Conservation (phyloP, 768 basidiomycete genomes). For the Suillus clintonianus region DNA sequence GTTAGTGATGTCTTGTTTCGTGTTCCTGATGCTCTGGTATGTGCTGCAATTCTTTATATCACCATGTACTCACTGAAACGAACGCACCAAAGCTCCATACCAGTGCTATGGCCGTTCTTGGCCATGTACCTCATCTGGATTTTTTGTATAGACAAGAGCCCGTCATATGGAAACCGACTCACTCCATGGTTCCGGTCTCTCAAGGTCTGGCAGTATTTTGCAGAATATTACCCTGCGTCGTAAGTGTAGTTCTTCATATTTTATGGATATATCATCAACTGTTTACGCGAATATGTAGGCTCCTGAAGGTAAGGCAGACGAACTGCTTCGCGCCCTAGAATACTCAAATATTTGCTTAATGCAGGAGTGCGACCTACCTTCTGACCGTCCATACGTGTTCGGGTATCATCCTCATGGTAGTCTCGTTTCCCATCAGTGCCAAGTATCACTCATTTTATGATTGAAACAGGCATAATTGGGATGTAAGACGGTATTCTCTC, state of each 20-base stretch:
- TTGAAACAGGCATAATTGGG: slow-evolving; percentile 85
- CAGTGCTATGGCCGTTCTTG: slow-evolving; percentile 85
- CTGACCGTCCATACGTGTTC: slow-evolving; percentile 93
- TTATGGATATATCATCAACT: background rate
- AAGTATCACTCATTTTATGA: slow-evolving; percentile 4
- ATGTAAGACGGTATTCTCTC: slow-evolving; percentile 59
- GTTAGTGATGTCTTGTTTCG: slow-evolving; percentile 63
- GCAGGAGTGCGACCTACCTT: slow-evolving; percentile 83
- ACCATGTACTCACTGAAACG: background rate
- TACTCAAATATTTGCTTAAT: background rate
- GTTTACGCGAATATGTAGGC: slow-evolving; percentile 30
- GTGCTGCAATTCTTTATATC: slow-evolving; percentile 19
- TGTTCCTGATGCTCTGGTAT: slow-evolving; percentile 84
- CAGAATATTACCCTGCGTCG: slow-evolving; percentile 90
- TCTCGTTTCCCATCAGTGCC: background rate
- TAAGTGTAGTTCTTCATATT: slow-evolving; percentile 52
- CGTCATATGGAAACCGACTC: slow-evolving; percentile 70
- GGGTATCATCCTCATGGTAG: slow-evolving; percentile 96
- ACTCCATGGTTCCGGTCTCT: slow-evolving; percentile 73
- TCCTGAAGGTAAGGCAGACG: slow-evolving; percentile 47
- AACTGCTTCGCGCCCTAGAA: background rate
- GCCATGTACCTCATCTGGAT: slow-evolving; percentile 81
- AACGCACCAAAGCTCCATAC: slow-evolving; percentile 68
- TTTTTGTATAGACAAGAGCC: slow-evolving; percentile 70
- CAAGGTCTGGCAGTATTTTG: slow-evolving; percentile 86